Percentiles rank a stretch among this genome's conserved stretches.
Conservation (phyloP, 2,329 filamentous ascomycete genomes). For the Metarhizium anisopliae region DNA sequence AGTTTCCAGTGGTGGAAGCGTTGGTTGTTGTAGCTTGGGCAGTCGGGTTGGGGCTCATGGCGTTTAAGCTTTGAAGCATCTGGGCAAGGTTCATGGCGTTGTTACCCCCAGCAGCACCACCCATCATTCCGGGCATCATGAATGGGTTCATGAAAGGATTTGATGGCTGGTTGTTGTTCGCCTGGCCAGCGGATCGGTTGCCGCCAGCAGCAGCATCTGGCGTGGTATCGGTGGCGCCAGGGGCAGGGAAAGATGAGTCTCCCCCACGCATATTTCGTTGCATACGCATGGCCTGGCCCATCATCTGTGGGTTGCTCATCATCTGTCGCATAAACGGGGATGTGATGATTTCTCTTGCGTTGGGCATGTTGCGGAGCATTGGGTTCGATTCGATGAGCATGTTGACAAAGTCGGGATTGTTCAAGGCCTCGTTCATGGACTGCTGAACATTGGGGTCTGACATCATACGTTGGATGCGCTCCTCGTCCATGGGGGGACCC, state of each 20-base stretch:
- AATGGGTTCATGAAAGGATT: conserved; percentile 36
- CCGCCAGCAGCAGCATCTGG: conserved; percentile 37
- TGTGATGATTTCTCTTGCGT: conserved; percentile 75
- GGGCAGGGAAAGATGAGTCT: conserved; percentile 68
- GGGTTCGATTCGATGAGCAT: conserved; percentile 93
- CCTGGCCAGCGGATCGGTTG: conserved; percentile 20
- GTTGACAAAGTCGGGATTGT: conserved; percentile 89
- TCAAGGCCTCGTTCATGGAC: conserved; percentile 87
- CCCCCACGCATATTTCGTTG: conserved; percentile 58
- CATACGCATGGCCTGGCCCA: conserved; percentile 76
- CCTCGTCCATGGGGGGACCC: conserved; percentile 75
- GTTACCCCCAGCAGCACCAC: conserved; percentile 8
- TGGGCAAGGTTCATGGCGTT: conserved; percentile 15
- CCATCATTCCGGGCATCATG: conserved; percentile 16
- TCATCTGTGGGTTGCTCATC: conserved; percentile 82
- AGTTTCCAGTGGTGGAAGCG: neutral
- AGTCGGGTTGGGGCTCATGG: conserved; percentile 26
- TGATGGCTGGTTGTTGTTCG: conserved; percentile 13
- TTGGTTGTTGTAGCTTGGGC: conserved; percentile 13
- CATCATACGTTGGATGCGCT: conserved; percentile 76
- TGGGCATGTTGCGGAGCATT: conserved; percentile 63
- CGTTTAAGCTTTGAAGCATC: conserved; percentile 18
- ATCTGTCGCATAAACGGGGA: conserved; percentile 84
- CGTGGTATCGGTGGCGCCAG: conserved; percentile 83
- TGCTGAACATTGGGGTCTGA: conserved; percentile 80